Conservation (phyloP, 768 basidiomycete species). For the Tulasnella sp. region DNA sequence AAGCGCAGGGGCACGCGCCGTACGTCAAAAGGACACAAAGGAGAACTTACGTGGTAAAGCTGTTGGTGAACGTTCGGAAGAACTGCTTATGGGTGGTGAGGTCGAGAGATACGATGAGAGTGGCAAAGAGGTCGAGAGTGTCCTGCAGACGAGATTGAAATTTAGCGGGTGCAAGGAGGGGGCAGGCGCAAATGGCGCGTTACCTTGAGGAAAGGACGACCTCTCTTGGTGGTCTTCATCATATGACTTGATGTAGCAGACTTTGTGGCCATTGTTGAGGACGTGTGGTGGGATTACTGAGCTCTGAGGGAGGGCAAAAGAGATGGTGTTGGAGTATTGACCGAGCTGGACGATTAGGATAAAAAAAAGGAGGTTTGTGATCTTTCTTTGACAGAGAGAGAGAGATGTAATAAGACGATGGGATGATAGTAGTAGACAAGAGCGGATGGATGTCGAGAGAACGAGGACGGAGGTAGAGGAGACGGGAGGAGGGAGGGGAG, state of each 20-base stretch:
- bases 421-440: constrained; percentile 3
- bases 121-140: constrained; percentile 96
- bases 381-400: constrained; percentile 2
- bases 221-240: constrained; percentile 98
- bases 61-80: constrained; percentile 91
- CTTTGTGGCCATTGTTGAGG: constrained; percentile 9
- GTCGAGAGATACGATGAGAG: constrained; percentile 88
- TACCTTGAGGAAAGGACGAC: constrained; percentile 90
- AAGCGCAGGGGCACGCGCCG: not conserved
- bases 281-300: constrained; percentile 8
- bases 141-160: constrained; percentile 53
- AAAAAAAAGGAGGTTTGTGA: not conserved
- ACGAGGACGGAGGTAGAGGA: not conserved
- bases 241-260: constrained; percentile 74
- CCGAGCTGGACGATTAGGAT: constrained; percentile 4
- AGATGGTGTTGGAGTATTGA: not conserved
- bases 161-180: constrained; percentile 19
- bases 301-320: not conserved
- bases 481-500: not conserved
- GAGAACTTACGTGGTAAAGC: constrained; percentile 83
- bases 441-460: not conserved
- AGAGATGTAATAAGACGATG: not conserved
- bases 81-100: constrained; percentile 89
- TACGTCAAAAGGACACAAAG: not conserved
- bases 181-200: constrained; percentile 24